Base-by-base conservation (phyloP, 164 flowering plant species). In the Tinospora cordifolia region DNA sequence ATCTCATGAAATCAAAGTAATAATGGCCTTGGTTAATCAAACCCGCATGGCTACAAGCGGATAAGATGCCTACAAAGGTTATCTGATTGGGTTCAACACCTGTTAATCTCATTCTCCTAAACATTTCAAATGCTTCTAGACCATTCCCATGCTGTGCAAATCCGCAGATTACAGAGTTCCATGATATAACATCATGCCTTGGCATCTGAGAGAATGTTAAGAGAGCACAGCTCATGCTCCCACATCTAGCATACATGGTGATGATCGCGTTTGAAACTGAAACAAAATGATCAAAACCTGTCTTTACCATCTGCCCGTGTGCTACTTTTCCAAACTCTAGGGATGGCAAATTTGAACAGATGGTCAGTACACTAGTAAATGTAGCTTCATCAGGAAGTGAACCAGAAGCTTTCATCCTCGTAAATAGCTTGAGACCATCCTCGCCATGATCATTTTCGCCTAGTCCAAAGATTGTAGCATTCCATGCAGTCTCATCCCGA, bases 91-190 rank as follows among this genome's bases (percentile, higher is more conserved):
- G 89, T 63, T 80, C 74, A 62, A 79, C 38, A 67, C 75, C 71
- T 8, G 79, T 75, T 71, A 58, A 65, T 76, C 78, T 80, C 93
- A 88, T 84, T 65, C 66, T 40, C 54, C 81, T 74, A 63, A 87
- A 87, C 81, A 82, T 74, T 68, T 80, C 79, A 9, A 85, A 65
- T 38, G 89, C 87, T 69, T 81, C 75, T 38, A 74, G 80, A 41
- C 80, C 90, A 69, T 81, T 68, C 39, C 93, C 88, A 59, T 88
- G 86, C 68, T 84, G 83, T 68, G 87, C 85, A 65, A 81, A 80
- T 65, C 86, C 93, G 69, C 89, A 82, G n/a, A 87, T 86, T 46
- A 85, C 70, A 51, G 93, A 84, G 69, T 88, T 88, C 93, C 93
- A 88, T 10, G 89, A 87, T 67, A 86, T 81, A 27, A 80, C 62